Percentiles rank a stretch among this genome's conserved stretches.
phyloP scores from a whole-genome alignment of 495 filamentous ascomycete species.

The Hypoxylon fuscum region DNA sequence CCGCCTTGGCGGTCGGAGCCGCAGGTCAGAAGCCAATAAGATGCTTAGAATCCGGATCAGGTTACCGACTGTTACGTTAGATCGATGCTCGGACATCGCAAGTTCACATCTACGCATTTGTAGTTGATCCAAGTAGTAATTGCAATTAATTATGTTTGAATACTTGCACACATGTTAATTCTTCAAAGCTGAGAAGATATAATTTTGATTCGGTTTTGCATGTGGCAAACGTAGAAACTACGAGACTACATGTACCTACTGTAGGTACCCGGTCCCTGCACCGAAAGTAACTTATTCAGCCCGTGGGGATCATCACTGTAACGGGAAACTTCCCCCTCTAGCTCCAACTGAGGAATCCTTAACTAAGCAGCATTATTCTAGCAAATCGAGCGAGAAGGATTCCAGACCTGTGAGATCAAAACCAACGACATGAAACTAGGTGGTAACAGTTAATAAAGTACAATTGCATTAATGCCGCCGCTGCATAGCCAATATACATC shows the following conservation, averaged over 20 bases:
- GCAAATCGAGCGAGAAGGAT: no score
- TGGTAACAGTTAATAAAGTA: no score
- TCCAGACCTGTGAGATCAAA: no score
- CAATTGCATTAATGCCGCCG: slow-evolving; percentile 6
- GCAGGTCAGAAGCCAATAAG: slow-evolving; percentile 9
- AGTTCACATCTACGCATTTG: no score
- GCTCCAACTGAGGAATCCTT: neutral
- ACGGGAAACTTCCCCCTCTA: neutral
- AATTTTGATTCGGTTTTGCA: neutral
- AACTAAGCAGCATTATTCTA: neutral
- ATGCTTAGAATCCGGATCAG: neutral
- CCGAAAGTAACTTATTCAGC: neutral
- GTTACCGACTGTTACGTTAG: no score
- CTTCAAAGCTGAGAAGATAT: no score
- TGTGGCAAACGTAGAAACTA: neutral
- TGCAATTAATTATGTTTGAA: no score
- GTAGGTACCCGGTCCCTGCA: slow-evolving; percentile 10
- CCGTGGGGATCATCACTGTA: neutral
- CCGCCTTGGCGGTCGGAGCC: slow-evolving; percentile 15
- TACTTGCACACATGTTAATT: no score
- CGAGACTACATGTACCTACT: slow-evolving; percentile 11
- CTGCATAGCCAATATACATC: slow-evolving; percentile 27
- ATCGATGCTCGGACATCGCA: no score
- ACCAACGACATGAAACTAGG: no score
- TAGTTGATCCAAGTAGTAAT: no score